Percentiles rank a stretch among this genome's conserved stretches.
Conservation (phyloP, 176 grass and related monocot genomes). For the Echinochloa phyllopogon region DNA sequence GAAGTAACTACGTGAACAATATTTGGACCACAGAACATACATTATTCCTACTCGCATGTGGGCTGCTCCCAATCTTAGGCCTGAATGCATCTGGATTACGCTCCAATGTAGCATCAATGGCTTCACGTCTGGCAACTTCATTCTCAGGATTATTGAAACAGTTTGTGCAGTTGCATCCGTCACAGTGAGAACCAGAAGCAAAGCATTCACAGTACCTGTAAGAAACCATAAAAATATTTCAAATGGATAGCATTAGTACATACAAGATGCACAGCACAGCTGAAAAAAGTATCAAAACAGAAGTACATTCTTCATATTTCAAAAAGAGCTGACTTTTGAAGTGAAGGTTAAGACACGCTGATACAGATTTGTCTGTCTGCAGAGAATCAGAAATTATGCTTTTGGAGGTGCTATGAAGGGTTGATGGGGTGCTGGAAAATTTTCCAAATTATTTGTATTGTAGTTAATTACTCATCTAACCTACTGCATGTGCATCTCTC, state of each 20-base stretch:
- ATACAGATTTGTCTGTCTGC: not conserved
- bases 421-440: not conserved
- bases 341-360: conserved; percentile 12
- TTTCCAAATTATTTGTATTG: conserved; percentile 1
- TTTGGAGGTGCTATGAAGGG: conserved; percentile 1
- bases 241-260: conserved; percentile 32
- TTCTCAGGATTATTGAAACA: conserved; percentile 95
- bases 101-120: conserved; percentile 87
- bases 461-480: conserved; percentile 11
- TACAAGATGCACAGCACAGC: not conserved
- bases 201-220: conserved; percentile 98
- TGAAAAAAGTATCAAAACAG: conserved; percentile 7
- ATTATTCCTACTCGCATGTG: conserved; percentile 65
- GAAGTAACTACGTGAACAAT: conserved; percentile 22
- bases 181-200: conserved; percentile 85
- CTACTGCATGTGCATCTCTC: not conserved
- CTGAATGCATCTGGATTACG: conserved; percentile 95
- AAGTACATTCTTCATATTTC: conserved; percentile 2
- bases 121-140: conserved; percentile 81
- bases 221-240: conserved; percentile 25
- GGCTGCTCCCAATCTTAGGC: conserved; percentile 96
- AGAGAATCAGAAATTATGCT: conserved; percentile 1
- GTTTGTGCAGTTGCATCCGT: conserved; percentile 94
- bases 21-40: conserved; percentile 66
- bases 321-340: not conserved